Conservation (phyloP, 2,329 filamentous ascomycete genomes). For the Pseudogymnoascus sp. region DNA sequence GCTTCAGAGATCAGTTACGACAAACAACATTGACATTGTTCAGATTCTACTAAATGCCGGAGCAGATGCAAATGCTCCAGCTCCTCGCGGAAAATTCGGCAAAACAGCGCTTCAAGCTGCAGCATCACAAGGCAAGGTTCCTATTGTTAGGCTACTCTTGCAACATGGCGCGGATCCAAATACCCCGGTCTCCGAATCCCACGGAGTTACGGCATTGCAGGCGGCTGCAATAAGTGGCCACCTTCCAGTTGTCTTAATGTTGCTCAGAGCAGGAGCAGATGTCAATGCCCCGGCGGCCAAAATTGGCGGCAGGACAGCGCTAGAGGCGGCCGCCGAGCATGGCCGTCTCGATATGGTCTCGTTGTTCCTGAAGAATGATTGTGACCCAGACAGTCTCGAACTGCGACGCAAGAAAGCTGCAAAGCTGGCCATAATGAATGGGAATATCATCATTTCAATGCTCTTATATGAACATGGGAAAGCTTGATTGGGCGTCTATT, state of each 20-base stretch:
- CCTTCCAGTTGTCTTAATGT: conserved; percentile 1
- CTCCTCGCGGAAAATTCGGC: not conserved
- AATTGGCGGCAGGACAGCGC: conserved; percentile 12
- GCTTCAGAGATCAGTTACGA: not conserved
- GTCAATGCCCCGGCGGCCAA: conserved; percentile 14
- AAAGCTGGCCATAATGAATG: not conserved
- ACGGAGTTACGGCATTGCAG: conserved; percentile 15
- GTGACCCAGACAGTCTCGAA: not conserved
- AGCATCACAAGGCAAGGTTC: not conserved
- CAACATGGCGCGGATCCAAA: conserved; percentile 16
- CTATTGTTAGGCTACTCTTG: conserved; percentile 14
- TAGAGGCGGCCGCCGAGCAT: conserved; percentile 14
- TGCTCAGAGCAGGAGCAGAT: conserved; percentile 17
- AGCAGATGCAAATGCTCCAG: conserved; percentile 13
- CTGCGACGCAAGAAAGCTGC: not conserved
- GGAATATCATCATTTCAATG: not conserved
- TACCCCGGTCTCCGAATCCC: conserved; percentile 10
- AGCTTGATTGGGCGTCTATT: not conserved
- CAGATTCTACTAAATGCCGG: conserved; percentile 11
- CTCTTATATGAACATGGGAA: not conserved
- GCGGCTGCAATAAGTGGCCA: conserved; percentile 13
- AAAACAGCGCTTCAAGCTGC: conserved; percentile 18
- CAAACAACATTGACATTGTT: conserved; percentile 8
- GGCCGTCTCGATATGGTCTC: conserved; percentile 14
- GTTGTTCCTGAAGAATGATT: conserved; percentile 11